These are phyloP conservation scores for carrot (Daucus carota) DNA, from an alignment of 129 eudicot species.

Conservation along the genomic window DH1_v3.0 NC_030386.2:7642001-7642500, in stretches of 20 bases:
- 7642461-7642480: too few relatives aligned
- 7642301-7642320: not conserved
- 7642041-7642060: not conserved
- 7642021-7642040: not conserved
- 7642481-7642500: too few relatives aligned
- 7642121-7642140: slow-evolving; percentile 83
- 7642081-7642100: not conserved
- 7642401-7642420: not conserved
- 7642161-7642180: slow-evolving; percentile 67
- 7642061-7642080: not conserved
- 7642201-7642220: not conserved
- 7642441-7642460: too few relatives aligned
- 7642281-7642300: too few relatives aligned
- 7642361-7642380: not conserved
- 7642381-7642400: too few relatives aligned
- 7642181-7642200: slow-evolving; percentile 38
- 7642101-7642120: slow-evolving; percentile 37
- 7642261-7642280: too few relatives aligned
- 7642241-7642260: too few relatives aligned
- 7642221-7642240: not conserved
- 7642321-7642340: not conserved
- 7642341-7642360: not conserved
- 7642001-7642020: too few relatives aligned
- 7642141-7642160: slow-evolving; percentile 87
- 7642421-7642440: not conserved